Percentiles rank a stretch among this genome's conserved stretches.
phyloP scores from a whole-genome alignment of 345 rosid genomes.

The Cardamine chenopodiifolia region DNA sequence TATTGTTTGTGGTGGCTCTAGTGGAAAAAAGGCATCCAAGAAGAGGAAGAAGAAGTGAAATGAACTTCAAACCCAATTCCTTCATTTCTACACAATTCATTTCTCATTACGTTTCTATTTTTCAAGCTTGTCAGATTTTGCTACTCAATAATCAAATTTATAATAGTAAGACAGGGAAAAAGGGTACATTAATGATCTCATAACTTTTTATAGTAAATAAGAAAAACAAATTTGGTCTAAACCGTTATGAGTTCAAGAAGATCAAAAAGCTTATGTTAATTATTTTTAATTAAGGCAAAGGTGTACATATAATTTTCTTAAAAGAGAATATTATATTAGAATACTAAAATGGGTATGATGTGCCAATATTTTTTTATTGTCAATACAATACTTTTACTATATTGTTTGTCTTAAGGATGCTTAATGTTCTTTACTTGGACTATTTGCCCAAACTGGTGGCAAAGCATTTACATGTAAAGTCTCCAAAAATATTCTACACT shows the following conservation, averaged over 20 bases:
- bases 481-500: neutral
- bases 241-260: conserved; percentile 5
- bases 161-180: conserved; percentile 19
- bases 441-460: neutral
- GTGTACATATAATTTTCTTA: neutral
- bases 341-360: neutral
- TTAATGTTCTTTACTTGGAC: neutral
- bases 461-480: neutral
- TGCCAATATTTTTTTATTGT: neutral
- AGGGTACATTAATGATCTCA: neutral
- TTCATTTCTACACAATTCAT: neutral
- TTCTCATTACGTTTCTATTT: conserved; percentile 22
- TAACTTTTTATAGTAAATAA: neutral
- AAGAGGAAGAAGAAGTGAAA: conserved; percentile 32
- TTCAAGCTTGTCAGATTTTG: conserved; percentile 38
- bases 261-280: neutral
- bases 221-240: neutral
- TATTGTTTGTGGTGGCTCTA: conserved; percentile 60
- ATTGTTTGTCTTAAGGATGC: neutral
- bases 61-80: neutral
- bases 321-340: neutral
- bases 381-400: no score
- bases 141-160: conserved; percentile 8
- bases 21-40: conserved; percentile 28
- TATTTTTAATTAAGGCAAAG: neutral